phyloP scores from a whole-genome alignment of 768 basidiomycete species.

The Boletus fagicola region DNA sequence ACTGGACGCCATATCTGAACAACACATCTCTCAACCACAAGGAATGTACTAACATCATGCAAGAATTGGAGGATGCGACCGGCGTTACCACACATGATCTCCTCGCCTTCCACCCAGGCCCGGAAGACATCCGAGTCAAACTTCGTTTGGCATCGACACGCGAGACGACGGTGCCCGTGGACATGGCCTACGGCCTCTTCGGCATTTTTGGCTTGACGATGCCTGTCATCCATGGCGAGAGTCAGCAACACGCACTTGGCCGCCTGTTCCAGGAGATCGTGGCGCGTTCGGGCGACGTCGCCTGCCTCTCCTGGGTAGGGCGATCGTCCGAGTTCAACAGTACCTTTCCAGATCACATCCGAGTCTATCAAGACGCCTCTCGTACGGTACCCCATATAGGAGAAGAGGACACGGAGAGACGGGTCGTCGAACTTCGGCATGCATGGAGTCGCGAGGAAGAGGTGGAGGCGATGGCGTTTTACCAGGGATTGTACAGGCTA shows the following conservation, averaged over 20 bases:
- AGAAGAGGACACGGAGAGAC: constrained; percentile 7
- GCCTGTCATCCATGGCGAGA: constrained; percentile 18
- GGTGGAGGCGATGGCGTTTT: constrained; percentile 5
- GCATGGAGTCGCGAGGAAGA: constrained; percentile 3
- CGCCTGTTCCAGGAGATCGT: constrained; percentile 21
- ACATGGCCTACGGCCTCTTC: constrained; percentile 24
- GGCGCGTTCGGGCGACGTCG: constrained; percentile 19
- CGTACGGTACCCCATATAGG: constrained; percentile 5
- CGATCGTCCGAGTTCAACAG: constrained; percentile 23
- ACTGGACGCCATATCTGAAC: constrained; percentile 23
- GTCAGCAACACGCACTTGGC: constrained; percentile 17
- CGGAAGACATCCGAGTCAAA: constrained; percentile 11
- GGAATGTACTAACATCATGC: constrained; percentile 12
- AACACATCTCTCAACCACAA: constrained; percentile 17
- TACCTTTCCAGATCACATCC: constrained; percentile 17
- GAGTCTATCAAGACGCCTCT: constrained; percentile 6
- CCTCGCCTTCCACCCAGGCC: constrained; percentile 13
- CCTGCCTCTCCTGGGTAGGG: constrained; percentile 21
- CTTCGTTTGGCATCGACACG: constrained; percentile 23
- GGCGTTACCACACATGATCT: constrained; percentile 6
- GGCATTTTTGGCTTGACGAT: constrained; percentile 21
- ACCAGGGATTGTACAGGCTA: background rate
- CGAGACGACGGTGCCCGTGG: constrained; percentile 17
- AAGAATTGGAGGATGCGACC: constrained; percentile 14
- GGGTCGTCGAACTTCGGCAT: background rate